These are phyloP conservation scores for Tetratostichococcus sp. DNA, from an alignment of 139 green algal species.

Conservation along the genomic window DNA sequence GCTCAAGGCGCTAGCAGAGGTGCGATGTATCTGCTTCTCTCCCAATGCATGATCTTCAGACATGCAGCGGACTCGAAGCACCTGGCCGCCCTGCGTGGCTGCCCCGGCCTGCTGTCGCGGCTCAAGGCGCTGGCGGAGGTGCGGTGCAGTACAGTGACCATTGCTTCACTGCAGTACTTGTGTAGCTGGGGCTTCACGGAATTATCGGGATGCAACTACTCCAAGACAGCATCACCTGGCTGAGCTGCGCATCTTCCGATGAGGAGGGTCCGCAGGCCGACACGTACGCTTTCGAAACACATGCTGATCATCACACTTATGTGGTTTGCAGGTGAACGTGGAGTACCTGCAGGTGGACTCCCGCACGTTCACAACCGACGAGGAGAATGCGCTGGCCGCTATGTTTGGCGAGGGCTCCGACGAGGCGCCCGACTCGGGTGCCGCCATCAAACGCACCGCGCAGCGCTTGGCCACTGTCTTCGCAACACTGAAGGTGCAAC, in stretches of 20 bases:
- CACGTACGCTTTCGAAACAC: too few species aligned
- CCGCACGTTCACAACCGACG: conserved; percentile 74
- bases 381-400: conserved; percentile 56
- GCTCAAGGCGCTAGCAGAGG: conserved; percentile 71
- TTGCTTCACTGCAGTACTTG: too few species aligned
- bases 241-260: too few species aligned
- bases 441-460: conserved; percentile 30
- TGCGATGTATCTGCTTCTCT: conserved; percentile 14
- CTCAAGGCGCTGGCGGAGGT: not conserved
- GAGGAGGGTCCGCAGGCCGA: too few species aligned
- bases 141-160: not conserved
- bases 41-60: not conserved
- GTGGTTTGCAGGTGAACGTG: conserved; percentile 61
- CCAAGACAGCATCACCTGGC: too few species aligned
- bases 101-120: not conserved
- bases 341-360: conserved; percentile 80
- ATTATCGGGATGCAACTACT: too few species aligned
- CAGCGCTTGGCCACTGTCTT: conserved; percentile 60
- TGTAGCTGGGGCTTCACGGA: too few species aligned
- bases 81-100: not conserved
- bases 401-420: conserved; percentile 42
- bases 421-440: not conserved
- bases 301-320: not conserved
- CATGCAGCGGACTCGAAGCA: not conserved
- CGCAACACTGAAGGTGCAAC: conserved; percentile 51